Percentiles rank a stretch among this genome's conserved stretches.
Conservation (phyloP, 2,329 filamentous ascomycete species). For the Fusarium dimerum region DNA sequence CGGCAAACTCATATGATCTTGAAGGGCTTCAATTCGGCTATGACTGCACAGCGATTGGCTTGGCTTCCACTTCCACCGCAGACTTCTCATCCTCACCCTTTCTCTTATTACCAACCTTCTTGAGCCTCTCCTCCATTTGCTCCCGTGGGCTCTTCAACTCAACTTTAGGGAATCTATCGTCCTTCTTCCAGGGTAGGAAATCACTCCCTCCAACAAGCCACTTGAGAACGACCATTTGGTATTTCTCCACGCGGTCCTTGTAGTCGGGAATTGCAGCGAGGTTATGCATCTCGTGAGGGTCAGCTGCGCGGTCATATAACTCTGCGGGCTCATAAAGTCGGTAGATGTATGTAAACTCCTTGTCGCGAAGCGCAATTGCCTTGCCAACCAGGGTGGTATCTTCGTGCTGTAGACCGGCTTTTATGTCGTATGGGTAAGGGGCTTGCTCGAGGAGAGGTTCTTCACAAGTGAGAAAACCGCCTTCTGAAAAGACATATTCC, state of each 20-base stretch:
- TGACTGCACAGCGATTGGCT: too few relatives aligned
- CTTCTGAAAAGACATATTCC: constrained; percentile 45
- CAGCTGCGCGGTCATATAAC: constrained; percentile 41
- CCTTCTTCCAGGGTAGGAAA: constrained; percentile 38
- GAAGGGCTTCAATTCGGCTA: too few relatives aligned
- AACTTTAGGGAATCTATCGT: constrained; percentile 38
- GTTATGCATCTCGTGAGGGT: constrained; percentile 42
- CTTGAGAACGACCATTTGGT: constrained; percentile 35
- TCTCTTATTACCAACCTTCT: not conserved
- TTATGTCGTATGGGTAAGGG: constrained; percentile 48
- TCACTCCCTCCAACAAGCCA: constrained; percentile 40
- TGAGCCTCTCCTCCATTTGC: constrained; percentile 29
- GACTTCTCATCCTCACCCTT: not conserved
- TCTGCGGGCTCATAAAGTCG: constrained; percentile 46
- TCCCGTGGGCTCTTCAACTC: constrained; percentile 33
- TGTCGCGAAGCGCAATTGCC: constrained; percentile 38
- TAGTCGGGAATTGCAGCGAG: constrained; percentile 33
- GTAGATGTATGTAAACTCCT: constrained; percentile 45
- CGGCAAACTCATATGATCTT: too few relatives aligned
- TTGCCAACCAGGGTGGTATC: constrained; percentile 46
- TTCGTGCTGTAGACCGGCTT: constrained; percentile 45
- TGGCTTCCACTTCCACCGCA: not conserved
- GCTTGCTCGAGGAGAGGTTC: constrained; percentile 47
- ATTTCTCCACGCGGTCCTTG: constrained; percentile 17
- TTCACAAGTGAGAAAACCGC: constrained; percentile 44